Conservation (phyloP, 805 yeast genomes). For the Zygotorulaspora danielsina region DNA sequence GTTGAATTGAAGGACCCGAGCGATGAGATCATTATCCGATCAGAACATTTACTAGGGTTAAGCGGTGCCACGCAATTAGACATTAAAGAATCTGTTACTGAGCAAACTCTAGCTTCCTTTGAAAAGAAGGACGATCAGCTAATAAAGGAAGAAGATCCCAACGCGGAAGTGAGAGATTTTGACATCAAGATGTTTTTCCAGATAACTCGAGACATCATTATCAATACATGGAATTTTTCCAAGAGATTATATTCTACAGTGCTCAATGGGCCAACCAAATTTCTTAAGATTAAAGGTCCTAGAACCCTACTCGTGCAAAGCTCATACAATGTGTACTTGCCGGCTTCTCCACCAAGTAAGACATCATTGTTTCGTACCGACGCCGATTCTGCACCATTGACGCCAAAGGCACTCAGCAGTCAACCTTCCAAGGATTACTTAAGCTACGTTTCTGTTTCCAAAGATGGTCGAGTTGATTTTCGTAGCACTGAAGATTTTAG, state of each 20-base stretch:
- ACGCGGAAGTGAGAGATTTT: slow-evolving; percentile 15
- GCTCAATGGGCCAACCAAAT: slow-evolving; percentile 25
- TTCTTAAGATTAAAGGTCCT: slow-evolving; percentile 34
- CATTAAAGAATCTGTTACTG: slow-evolving; percentile 23
- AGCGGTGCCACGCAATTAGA: slow-evolving; percentile 32
- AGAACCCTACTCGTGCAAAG: slow-evolving; percentile 34
- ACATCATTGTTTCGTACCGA: background rate
- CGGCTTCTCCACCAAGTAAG: slow-evolving; percentile 12
- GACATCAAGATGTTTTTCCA: slow-evolving; percentile 16
- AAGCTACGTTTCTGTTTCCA: slow-evolving; percentile 24
- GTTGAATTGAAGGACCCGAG: slow-evolving; percentile 24
- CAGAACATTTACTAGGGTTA: slow-evolving; percentile 31
- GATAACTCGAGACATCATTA: slow-evolving; percentile 10
- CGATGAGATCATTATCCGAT: slow-evolving; percentile 30
- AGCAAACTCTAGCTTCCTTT: slow-evolving; percentile 10
- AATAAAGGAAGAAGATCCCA: slow-evolving; percentile 1
- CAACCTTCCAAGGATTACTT: slow-evolving; percentile 19
- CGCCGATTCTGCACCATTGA: slow-evolving; percentile 3
- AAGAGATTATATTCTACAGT: slow-evolving; percentile 11
- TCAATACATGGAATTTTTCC: slow-evolving; percentile 13
- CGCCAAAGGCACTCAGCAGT: slow-evolving; percentile 8
- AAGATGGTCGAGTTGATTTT: slow-evolving; percentile 22
- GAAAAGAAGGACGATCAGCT: background rate
- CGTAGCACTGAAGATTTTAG: slow-evolving; percentile 22
- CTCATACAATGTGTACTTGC: slow-evolving; percentile 20